phyloP scores from a whole-genome alignment of 306 rosid species.

The Vicia sativa region DNA sequence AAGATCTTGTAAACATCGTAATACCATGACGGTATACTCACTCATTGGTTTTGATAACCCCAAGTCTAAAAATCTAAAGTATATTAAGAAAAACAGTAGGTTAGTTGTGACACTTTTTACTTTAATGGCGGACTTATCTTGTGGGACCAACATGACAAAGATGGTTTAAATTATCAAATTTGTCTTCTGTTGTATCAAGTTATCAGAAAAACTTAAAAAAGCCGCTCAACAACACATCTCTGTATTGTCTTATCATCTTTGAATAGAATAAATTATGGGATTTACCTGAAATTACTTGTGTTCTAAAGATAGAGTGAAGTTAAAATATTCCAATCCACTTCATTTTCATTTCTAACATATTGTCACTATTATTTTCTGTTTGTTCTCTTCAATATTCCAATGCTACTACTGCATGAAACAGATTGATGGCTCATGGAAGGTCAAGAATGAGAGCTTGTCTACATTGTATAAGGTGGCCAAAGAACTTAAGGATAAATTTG shows the following conservation, averaged over 20 bases:
- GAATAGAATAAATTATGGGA: conserved; percentile 1
- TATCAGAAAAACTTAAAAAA: background rate
- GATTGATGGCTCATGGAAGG: conserved; percentile 91
- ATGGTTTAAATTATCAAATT: background rate
- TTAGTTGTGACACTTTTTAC: background rate
- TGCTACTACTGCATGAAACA: conserved; percentile 47
- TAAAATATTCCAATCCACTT: background rate
- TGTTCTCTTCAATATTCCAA: conserved; percentile 29
- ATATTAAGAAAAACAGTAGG: background rate
- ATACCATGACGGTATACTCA: background rate
- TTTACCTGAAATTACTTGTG: background rate
- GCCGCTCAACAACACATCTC: background rate
- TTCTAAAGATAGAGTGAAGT: background rate
- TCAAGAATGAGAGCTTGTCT: conserved; percentile 62
- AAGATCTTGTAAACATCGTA: background rate
- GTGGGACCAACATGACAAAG: background rate
- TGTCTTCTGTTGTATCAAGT: background rate
- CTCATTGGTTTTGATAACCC: conserved; percentile 8
- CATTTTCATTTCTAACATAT: conserved; percentile 23
- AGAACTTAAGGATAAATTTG: conserved; percentile 69
- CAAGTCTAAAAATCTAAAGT: background rate
- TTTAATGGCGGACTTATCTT: background rate
- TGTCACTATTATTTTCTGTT: conserved; percentile 21
- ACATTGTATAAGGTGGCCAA: conserved; percentile 64
- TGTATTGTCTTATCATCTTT: background rate